Evolutionary conservation across 2,329 filamentous ascomycete genomes (phyloP).

Genomic region (Cladosporium phlei): DNA sequence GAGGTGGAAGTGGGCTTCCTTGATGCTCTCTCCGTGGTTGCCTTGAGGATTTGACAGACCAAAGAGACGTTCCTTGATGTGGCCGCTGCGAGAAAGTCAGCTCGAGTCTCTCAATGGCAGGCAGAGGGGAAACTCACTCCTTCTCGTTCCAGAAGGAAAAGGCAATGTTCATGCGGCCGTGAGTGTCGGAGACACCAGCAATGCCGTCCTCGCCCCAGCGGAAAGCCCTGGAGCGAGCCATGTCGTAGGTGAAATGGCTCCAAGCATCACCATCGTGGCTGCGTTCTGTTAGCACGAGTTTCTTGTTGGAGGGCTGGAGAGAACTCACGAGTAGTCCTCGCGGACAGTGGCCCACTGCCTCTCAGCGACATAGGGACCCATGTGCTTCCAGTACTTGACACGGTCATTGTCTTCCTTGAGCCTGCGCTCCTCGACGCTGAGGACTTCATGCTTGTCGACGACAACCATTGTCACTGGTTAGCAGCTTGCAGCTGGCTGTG

Average conservation of each 20-base stretch:
- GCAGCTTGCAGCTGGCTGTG: not conserved
- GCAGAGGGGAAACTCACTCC: constrained; percentile 59
- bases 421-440: constrained; percentile 85
- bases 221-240: constrained; percentile 81
- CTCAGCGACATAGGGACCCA: constrained; percentile 91
- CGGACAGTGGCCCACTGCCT: constrained; percentile 83
- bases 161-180: constrained; percentile 85
- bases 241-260: constrained; percentile 93
- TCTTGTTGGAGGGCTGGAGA: not conserved
- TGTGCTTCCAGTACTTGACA: constrained; percentile 95
- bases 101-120: not conserved
- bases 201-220: constrained; percentile 97
- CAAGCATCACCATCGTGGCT: constrained; percentile 85
- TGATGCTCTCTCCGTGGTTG: constrained; percentile 95
- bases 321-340: constrained; percentile 69
- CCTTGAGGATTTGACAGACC: constrained; percentile 94
- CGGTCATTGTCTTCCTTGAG: constrained; percentile 79
- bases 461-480: constrained; percentile 66
- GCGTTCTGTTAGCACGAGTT: constrained; percentile 32
- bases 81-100: constrained; percentile 56
- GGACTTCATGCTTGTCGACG: constrained; percentile 79
- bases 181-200: constrained; percentile 88
- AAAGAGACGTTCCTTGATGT: constrained; percentile 91
- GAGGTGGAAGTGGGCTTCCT: constrained; percentile 92
- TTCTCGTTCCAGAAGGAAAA: constrained; percentile 98